Evolutionary conservation across 441 rosid genomes (phyloP).

Genomic region (Arabidopsis hybrid): DNA sequence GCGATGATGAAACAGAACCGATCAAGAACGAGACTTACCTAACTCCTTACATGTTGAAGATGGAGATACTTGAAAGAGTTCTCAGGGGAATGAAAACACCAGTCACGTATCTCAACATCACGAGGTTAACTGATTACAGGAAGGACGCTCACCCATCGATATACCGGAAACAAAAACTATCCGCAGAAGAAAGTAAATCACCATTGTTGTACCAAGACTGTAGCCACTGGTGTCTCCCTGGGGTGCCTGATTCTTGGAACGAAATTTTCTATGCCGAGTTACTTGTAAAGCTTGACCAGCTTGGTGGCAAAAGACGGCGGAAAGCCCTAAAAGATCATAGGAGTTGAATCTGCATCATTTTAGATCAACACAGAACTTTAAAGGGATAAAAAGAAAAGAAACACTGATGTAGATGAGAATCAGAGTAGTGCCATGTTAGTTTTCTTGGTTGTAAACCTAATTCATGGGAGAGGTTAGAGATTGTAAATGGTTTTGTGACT

Average conservation of each 20-base stretch:
- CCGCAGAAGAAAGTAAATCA: constrained; percentile 52
- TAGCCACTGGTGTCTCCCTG: constrained; percentile 99
- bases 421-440: constrained; percentile 8
- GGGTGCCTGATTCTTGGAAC: constrained; percentile 92
- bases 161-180: constrained; percentile 59
- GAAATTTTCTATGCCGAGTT: constrained; percentile 82
- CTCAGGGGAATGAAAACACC: constrained; percentile 76
- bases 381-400: not conserved
- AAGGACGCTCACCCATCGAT: constrained; percentile 94
- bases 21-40: constrained; percentile 77
- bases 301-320: constrained; percentile 23
- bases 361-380: constrained; percentile 16
- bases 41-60: constrained; percentile 68
- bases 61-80: constrained; percentile 77
- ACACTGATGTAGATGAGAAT: constrained; percentile 17
- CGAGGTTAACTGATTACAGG: constrained; percentile 80
- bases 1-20: constrained; percentile 79
- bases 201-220: constrained; percentile 80
- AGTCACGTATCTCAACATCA: constrained; percentile 81
- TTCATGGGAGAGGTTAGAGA: constrained; percentile 26
- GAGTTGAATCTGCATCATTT: constrained; percentile 7
- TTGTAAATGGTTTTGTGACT: constrained; percentile 21
- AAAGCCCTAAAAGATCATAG: constrained; percentile 23
- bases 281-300: constrained; percentile 54
- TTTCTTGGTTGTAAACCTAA: constrained; percentile 20